Percentiles rank a stretch among this genome's conserved stretches.
Conservation (phyloP, 805 yeast species). For the Yarrowia sp. region DNA sequence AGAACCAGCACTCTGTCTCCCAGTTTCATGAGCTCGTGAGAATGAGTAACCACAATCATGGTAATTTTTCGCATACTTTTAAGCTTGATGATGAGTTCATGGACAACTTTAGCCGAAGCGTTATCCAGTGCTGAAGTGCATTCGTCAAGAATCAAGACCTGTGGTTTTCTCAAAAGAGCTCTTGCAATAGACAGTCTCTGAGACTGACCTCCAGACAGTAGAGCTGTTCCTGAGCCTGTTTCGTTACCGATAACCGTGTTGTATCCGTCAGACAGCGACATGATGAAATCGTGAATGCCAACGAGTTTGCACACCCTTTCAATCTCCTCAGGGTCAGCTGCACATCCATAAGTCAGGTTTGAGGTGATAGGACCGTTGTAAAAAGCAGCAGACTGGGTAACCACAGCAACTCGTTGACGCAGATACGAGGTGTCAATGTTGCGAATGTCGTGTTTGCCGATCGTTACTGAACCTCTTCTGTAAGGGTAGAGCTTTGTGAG, state of each 20-base stretch:
- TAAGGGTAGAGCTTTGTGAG: constrained; percentile 61
- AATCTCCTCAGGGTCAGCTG: constrained; percentile 11
- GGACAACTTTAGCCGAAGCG: constrained; percentile 60
- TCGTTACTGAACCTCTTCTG: constrained; percentile 52
- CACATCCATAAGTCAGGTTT: constrained; percentile 68
- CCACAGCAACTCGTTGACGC: constrained; percentile 66
- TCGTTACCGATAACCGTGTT: constrained; percentile 64
- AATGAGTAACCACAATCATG: constrained; percentile 76
- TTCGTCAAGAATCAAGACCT: constrained; percentile 76
- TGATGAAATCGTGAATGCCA: constrained; percentile 62
- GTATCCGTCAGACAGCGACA: constrained; percentile 62
- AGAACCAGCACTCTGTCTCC: constrained; percentile 58
- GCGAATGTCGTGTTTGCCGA: constrained; percentile 59
- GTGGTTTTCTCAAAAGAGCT: constrained; percentile 73
- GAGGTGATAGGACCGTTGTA: constrained; percentile 77
- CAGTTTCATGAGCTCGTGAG: constrained; percentile 65
- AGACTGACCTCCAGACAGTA: constrained; percentile 88
- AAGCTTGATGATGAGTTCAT: constrained; percentile 56
- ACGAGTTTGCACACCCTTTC: constrained; percentile 44
- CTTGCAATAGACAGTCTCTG: constrained; percentile 87
- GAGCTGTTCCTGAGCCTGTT: constrained; percentile 47
- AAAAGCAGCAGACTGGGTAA: constrained; percentile 74
- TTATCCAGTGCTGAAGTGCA: constrained; percentile 88
- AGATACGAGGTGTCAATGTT: constrained; percentile 57
- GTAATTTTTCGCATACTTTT: constrained; percentile 52